Conservation (phyloP, 2,329 filamentous ascomycete genomes). For the Cladophialophora yegresii region DNA sequence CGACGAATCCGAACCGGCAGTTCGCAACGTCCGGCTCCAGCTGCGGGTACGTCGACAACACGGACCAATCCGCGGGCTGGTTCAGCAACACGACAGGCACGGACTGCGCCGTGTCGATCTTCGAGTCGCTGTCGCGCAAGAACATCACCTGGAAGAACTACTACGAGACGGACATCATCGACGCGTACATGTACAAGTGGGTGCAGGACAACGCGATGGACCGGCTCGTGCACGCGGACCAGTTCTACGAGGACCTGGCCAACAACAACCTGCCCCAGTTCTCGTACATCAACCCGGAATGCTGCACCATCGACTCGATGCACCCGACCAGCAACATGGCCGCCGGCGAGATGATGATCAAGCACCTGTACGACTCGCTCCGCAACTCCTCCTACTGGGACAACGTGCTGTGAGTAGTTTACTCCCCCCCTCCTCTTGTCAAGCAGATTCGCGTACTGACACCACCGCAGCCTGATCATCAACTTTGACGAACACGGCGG, state of each 20-base stretch:
- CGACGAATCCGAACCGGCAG: slow-evolving; percentile 27
- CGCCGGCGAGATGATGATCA: slow-evolving; percentile 29
- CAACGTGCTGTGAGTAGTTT: slow-evolving; percentile 18
- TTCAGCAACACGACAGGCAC: slow-evolving; percentile 26
- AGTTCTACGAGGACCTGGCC: slow-evolving; percentile 69
- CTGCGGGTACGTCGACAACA: slow-evolving; percentile 29
- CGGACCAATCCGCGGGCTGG: slow-evolving; percentile 23
- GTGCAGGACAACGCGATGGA: slow-evolving; percentile 31
- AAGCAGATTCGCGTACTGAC: neutral
- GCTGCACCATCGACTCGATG: slow-evolving; percentile 30
- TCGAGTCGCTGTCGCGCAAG: slow-evolving; percentile 26
- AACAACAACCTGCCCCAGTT: slow-evolving; percentile 69
- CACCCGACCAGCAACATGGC: slow-evolving; percentile 31
- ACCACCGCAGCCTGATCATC: slow-evolving; percentile 16
- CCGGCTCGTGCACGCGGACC: slow-evolving; percentile 28
- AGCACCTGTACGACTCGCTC: slow-evolving; percentile 26
- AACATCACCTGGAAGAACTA: slow-evolving; percentile 32
- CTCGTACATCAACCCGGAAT: slow-evolving; percentile 52
- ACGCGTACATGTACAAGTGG: slow-evolving; percentile 29
- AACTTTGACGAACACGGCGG: slow-evolving; percentile 31
- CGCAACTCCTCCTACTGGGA: slow-evolving; percentile 29
- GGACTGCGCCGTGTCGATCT: slow-evolving; percentile 21
- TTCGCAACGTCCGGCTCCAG: slow-evolving; percentile 25
- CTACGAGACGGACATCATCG: slow-evolving; percentile 30
- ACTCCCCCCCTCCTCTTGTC: neutral